phyloP scores from a whole-genome alignment of 257 asterid species.

The Scutellaria baicalensis region DNA sequence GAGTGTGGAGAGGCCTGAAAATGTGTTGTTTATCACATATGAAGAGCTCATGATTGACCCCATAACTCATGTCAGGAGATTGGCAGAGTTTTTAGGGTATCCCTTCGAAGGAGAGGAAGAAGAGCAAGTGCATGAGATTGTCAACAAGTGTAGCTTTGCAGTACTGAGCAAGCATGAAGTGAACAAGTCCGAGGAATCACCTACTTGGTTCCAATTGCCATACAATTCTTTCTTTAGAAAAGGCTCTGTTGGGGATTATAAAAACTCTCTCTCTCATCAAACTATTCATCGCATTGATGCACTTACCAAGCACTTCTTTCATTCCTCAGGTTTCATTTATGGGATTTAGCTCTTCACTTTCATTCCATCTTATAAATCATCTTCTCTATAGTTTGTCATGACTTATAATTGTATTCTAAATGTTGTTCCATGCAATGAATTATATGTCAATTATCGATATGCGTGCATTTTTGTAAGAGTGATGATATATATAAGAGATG shows the following conservation, averaged over 20 bases:
- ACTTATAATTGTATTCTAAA: not conserved
- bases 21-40: conserved; percentile 33
- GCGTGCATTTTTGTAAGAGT: too few relatives aligned
- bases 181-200: conserved; percentile 27
- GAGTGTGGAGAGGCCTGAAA: conserved; percentile 16
- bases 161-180: conserved; percentile 28
- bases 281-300: conserved; percentile 22
- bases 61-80: conserved; percentile 18
- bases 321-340: conserved; percentile 20
- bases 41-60: conserved; percentile 33
- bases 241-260: conserved; percentile 31
- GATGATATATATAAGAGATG: too few relatives aligned
- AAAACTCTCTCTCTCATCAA: conserved; percentile 15
- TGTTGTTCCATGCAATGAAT: too few relatives aligned
- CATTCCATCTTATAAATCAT: not conserved
- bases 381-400: not conserved
- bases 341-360: conserved; percentile 9
- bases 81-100: conserved; percentile 32
- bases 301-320: conserved; percentile 26
- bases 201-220: conserved; percentile 22
- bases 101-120: conserved; percentile 26
- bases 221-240: conserved; percentile 32
- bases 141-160: conserved; percentile 26
- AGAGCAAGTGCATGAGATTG: conserved; percentile 21
- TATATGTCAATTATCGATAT: too few relatives aligned